A percentile compares a stretch with the other conserved stretches of the same genome.
Conservation (phyloP, 805 yeast species). For the Teunomyces lycoperdinae region DNA sequence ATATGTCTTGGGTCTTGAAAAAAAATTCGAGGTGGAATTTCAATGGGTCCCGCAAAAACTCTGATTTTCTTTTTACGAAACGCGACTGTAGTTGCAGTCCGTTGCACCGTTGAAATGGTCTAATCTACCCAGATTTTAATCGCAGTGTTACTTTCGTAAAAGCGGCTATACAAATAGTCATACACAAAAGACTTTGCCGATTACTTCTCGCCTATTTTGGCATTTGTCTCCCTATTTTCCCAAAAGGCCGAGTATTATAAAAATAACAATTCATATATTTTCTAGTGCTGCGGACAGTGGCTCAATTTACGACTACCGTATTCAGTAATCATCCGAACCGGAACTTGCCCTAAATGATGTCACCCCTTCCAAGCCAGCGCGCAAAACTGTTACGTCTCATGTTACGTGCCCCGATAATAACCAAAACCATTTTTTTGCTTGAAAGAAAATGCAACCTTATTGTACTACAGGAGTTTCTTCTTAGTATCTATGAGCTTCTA, state of each 20-base stretch:
- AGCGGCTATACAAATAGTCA: background rate
- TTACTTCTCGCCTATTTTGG: background rate
- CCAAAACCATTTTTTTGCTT: background rate
- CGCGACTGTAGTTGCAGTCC: too few species aligned
- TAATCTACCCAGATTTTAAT: too few species aligned
- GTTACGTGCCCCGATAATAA: background rate
- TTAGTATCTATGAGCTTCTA: background rate
- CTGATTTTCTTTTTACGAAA: background rate
- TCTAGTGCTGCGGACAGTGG: background rate
- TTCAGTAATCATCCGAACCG: background rate
- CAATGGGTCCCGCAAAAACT: background rate
- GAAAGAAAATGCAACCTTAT: background rate
- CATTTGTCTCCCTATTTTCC: background rate
- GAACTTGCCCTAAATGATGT: background rate
- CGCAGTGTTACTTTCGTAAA: background rate
- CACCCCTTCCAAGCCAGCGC: background rate
- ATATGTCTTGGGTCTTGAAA: background rate
- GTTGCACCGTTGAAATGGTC: too few species aligned
- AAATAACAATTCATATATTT: background rate
- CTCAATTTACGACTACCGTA: background rate
- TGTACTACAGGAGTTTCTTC: background rate
- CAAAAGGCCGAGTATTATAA: background rate
- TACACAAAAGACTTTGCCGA: background rate
- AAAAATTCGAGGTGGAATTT: background rate
- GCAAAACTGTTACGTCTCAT: background rate